Conservation (phyloP, 257 asterid species). For the Scutellaria barbata region DNA sequence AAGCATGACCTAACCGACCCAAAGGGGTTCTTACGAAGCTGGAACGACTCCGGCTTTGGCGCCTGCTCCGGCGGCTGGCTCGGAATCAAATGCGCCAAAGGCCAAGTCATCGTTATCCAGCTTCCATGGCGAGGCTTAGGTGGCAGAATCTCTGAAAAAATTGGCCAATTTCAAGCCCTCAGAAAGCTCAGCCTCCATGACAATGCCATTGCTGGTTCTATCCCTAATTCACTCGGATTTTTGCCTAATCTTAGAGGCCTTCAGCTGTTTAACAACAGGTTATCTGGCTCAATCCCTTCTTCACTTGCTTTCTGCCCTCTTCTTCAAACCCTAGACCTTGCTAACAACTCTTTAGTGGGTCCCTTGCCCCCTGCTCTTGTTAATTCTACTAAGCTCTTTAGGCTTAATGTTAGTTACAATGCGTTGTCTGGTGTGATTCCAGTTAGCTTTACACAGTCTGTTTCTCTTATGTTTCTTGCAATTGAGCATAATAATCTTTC, state of each 20-base stretch:
- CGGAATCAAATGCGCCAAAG: conserved; percentile 93
- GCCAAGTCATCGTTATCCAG: conserved; percentile 91
- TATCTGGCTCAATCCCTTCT: conserved; percentile 80
- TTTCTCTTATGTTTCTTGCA: conserved; percentile 59
- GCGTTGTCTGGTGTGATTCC: conserved; percentile 76
- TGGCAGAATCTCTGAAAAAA: conserved; percentile 73
- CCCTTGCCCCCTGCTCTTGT: conserved; percentile 53
- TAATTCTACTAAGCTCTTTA: conserved; percentile 74
- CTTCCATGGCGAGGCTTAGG: conserved; percentile 90
- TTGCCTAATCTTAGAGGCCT: conserved; percentile 86
- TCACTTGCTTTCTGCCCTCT: conserved; percentile 72
- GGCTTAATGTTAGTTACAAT: conserved; percentile 78
- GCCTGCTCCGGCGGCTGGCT: conserved; percentile 93
- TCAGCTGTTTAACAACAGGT: conserved; percentile 77
- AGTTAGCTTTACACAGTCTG: conserved; percentile 52
- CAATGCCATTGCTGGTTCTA: conserved; percentile 69
- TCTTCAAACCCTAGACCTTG: conserved; percentile 82
- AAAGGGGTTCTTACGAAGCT: conserved; percentile 76
- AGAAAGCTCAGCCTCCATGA: conserved; percentile 93
- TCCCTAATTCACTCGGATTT: conserved; percentile 76
- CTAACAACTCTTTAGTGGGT: conserved; percentile 73
- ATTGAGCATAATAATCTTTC: conserved; percentile 67
- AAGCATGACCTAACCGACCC: conserved; percentile 80
- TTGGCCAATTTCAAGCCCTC: conserved; percentile 83
- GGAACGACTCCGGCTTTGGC: conserved; percentile 86